These are phyloP conservation scores for Mucor indicus DNA, from an alignment of 371 early-diverging fungal genomes.

Conservation along the genomic window DNA sequence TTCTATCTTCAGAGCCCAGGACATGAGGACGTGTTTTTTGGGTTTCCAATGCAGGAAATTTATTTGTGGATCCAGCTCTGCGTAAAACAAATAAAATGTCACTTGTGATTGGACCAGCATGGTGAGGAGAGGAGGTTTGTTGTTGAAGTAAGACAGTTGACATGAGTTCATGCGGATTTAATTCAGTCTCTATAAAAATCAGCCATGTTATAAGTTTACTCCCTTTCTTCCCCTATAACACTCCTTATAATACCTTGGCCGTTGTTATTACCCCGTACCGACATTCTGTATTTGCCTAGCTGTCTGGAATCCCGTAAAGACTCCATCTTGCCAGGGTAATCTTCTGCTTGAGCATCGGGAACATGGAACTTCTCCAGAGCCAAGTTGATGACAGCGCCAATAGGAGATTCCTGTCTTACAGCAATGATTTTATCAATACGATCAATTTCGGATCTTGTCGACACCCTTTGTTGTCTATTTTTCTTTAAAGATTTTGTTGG, in stretches of 20 bases:
- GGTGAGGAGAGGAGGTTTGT: slow-evolving; percentile 7
- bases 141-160: slow-evolving; percentile 29
- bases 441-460: slow-evolving; percentile 27
- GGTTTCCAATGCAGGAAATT: background rate
- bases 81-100: slow-evolving; percentile 40
- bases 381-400: slow-evolving; percentile 38
- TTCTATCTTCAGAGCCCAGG: slow-evolving; percentile 18
- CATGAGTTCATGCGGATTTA: slow-evolving; percentile 37
- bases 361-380: slow-evolving; percentile 48
- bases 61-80: slow-evolving; percentile 6
- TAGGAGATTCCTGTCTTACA: slow-evolving; percentile 27
- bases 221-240: background rate
- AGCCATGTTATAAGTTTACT: background rate
- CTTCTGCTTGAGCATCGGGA: slow-evolving; percentile 33
- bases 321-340: background rate
- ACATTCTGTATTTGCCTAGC: slow-evolving; percentile 34
- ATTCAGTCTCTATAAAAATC: slow-evolving; percentile 25
- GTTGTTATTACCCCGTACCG: slow-evolving; percentile 21
- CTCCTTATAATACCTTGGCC: slow-evolving; percentile 22
- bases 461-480: background rate
- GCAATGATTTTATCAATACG: slow-evolving; percentile 52
- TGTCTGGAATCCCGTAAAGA: slow-evolving; percentile 2
- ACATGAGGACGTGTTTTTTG: too few relatives aligned
- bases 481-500: slow-evolving; percentile 14
- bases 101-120: slow-evolving; percentile 30